phyloP scores from a whole-genome alignment of 2,329 filamentous ascomycete genomes.

The Aspergillus brasiliensis region DNA sequence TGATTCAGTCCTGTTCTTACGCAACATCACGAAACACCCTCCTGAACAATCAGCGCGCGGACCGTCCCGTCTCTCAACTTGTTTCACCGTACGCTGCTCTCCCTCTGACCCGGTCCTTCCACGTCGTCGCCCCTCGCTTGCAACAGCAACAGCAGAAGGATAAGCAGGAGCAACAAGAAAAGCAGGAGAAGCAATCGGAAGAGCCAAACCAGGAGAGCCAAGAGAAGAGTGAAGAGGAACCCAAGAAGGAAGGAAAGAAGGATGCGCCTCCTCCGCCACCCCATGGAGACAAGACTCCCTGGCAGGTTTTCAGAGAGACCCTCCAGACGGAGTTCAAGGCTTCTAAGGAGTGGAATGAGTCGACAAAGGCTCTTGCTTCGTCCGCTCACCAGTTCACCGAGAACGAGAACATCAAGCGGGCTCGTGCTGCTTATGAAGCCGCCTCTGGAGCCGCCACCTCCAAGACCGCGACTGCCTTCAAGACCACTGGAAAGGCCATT shows the following conservation, averaged over 20 bases:
- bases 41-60: constrained; percentile 33
- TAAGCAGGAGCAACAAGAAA: constrained; percentile 36
- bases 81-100: constrained; percentile 39
- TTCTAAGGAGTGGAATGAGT: constrained; percentile 99
- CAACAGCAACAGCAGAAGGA: constrained; percentile 29
- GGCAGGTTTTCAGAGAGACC: constrained; percentile 99
- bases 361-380: constrained; percentile 88
- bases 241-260: constrained; percentile 58
- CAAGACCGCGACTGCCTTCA: constrained; percentile 77
- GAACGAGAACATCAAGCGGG: constrained; percentile 85
- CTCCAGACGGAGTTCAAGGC: constrained; percentile 90
- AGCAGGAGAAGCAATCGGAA: constrained; percentile 45
- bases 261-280: constrained; percentile 78
- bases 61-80: constrained; percentile 30
- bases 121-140: constrained; percentile 34
- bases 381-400: constrained; percentile 89
- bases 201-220: constrained; percentile 34
- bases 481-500: constrained; percentile 80
- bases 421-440: constrained; percentile 81
- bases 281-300: constrained; percentile 96
- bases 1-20: constrained; percentile 36
- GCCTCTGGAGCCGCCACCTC: constrained; percentile 81
- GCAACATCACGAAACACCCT: constrained; percentile 38
- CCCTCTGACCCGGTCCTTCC: constrained; percentile 42
- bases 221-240: constrained; percentile 51